Percentiles rank a stretch among this genome's conserved stretches.
Evolutionary conservation across 2,329 filamentous ascomycete species (phyloP).

Genomic region (Ophiostoma sp.): DNA sequence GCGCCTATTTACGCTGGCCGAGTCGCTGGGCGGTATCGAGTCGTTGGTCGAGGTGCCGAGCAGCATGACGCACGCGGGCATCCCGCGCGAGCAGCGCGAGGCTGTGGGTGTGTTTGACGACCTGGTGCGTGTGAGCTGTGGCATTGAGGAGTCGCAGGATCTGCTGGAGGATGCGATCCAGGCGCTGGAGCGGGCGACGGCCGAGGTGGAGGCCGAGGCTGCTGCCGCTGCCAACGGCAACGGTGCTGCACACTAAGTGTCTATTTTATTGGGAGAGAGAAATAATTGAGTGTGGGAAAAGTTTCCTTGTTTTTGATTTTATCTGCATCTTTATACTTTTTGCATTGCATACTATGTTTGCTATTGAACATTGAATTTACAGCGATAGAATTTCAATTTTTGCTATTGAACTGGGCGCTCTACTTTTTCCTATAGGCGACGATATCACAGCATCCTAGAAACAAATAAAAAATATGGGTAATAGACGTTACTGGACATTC

Average conservation of each 20-base stretch:
- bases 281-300: not conserved
- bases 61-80: conserved; percentile 96
- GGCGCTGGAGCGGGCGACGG: conserved; percentile 72
- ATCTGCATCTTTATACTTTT: not conserved
- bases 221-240: conserved; percentile 9
- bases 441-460: not conserved
- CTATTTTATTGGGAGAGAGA: not conserved
- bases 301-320: not conserved
- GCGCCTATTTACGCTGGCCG: conserved; percentile 87
- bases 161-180: conserved; percentile 75
- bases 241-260: conserved; percentile 2
- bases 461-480: not conserved
- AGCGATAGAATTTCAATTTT: not conserved
- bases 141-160: conserved; percentile 87
- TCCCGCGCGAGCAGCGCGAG: conserved; percentile 86
- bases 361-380: not conserved
- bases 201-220: conserved; percentile 20
- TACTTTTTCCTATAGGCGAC: not conserved
- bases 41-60: conserved; percentile 87
- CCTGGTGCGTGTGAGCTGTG: conserved; percentile 88
- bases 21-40: conserved; percentile 87
- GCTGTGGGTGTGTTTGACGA: conserved; percentile 93
- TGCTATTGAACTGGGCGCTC: not conserved
- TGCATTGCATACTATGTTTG: not conserved
- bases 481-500: not conserved